phyloP scores from a whole-genome alignment of 2,329 filamentous ascomycete species.

The Fusarium sp. region DNA sequence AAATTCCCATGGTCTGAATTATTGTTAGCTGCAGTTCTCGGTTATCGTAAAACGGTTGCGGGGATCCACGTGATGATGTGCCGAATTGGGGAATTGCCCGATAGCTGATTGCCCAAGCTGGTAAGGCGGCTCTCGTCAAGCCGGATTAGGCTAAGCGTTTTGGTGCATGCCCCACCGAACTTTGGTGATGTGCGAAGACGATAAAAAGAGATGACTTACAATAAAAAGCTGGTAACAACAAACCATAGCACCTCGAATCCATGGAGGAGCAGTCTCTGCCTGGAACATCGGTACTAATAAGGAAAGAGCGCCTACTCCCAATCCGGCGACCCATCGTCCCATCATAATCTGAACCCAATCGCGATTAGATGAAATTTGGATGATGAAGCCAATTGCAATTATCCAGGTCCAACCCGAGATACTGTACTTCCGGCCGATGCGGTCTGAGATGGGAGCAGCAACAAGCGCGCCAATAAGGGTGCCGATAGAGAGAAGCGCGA shows the following conservation, averaged over 20 bases:
- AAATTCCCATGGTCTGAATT: constrained; percentile 68
- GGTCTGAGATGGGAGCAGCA: constrained; percentile 76
- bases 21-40: not conserved
- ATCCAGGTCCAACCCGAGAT: constrained; percentile 75
- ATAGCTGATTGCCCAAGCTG: not conserved
- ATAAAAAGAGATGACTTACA: constrained; percentile 52
- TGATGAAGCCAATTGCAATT: constrained; percentile 76
- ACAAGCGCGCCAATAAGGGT: constrained; percentile 73
- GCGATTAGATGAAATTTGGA: constrained; percentile 71
- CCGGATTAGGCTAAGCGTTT: no score
- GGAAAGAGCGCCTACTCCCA: constrained; percentile 77
- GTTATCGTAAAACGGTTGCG: not conserved
- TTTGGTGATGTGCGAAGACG: constrained; percentile 50
- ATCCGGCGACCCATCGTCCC: constrained; percentile 75
- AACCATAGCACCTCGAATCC: constrained; percentile 76
- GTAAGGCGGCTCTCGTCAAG: no score
- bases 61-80: not conserved
- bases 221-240: constrained; percentile 80
- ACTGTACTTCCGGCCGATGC: constrained; percentile 73
- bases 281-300: constrained; percentile 81
- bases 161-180: no score
- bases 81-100: not conserved
- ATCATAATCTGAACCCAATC: constrained; percentile 77
- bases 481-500: constrained; percentile 71
- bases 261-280: constrained; percentile 77